Conservation (phyloP, 108 stramenopile species). For the Stephanodiscus minutulus region DNA sequence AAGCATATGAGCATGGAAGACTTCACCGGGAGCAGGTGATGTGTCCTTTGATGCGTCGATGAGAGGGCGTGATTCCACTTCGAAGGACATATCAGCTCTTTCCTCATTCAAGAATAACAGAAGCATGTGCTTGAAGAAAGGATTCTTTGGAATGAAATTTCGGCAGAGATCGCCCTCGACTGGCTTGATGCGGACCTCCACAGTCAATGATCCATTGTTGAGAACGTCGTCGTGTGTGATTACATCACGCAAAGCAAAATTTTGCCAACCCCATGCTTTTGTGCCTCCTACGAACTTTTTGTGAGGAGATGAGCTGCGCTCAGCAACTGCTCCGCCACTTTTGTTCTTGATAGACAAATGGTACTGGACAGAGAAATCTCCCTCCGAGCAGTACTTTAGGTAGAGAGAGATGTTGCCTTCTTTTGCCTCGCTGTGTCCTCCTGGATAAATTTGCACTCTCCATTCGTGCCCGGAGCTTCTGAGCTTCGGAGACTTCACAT, state of each 20-base stretch:
- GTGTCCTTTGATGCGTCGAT: not conserved
- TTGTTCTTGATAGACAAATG: not conserved
- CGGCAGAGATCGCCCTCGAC: not conserved
- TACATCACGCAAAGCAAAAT: not conserved
- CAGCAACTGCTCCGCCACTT: too few relatives aligned
- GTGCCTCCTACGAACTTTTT: too few relatives aligned
- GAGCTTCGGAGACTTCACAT: not conserved
- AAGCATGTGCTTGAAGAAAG: not conserved
- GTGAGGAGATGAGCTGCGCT: too few relatives aligned
- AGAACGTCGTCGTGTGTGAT: not conserved
- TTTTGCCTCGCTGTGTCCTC: not conserved
- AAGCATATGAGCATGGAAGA: constrained; percentile 2
- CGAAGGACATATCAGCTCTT: not conserved
- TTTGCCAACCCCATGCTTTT: too few relatives aligned
- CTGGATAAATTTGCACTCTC: not conserved
- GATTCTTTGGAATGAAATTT: constrained; percentile 7
- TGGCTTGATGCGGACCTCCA: not conserved
- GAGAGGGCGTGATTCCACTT: not conserved
- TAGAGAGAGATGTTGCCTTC: not conserved
- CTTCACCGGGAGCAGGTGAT: not conserved
- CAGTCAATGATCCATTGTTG: not conserved
- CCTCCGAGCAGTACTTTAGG: not conserved
- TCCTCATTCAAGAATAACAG: not conserved
- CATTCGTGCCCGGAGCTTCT: not conserved
- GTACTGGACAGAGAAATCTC: not conserved